These are phyloP conservation scores for Annona squamosa DNA, from an alignment of 164 flowering plant genomes.

Conservation along the genomic window DNA sequence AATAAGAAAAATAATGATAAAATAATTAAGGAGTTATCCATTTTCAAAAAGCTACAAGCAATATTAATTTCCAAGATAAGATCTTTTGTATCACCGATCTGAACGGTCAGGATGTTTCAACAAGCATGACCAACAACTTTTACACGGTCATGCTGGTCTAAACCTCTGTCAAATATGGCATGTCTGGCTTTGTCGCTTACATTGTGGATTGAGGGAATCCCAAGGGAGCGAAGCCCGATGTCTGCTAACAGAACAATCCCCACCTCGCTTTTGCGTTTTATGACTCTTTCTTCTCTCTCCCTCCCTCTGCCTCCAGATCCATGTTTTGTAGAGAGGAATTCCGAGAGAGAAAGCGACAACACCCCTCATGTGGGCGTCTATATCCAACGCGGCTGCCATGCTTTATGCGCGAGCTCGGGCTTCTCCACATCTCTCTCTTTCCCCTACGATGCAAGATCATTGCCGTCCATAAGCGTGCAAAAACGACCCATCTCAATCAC, in stretches of 20 bases:
- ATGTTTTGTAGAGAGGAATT: constrained; percentile 9
- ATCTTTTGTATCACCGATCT: background rate
- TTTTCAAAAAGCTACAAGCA: no score
- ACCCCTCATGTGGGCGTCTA: constrained; percentile 22
- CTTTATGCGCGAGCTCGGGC: constrained; percentile 13
- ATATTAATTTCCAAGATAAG: no score
- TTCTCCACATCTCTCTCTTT: no score
- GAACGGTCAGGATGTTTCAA: background rate
- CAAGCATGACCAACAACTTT: background rate
- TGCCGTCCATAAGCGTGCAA: background rate
- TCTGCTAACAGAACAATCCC: constrained; percentile 32
- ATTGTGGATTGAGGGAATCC: constrained; percentile 33
- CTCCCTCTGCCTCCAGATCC: background rate
- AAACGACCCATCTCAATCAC: background rate
- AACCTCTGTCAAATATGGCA: background rate
- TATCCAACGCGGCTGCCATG: constrained; percentile 12
- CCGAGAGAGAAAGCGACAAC: constrained; percentile 27
- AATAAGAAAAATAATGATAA: no score
- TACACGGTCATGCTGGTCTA: background rate
- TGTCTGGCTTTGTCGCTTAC: background rate
- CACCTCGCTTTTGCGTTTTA: constrained; percentile 28
- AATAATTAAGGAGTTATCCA: no score
- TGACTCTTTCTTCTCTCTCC: background rate
- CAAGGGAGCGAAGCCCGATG: constrained; percentile 39
- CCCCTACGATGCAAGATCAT: background rate